Base-by-base conservation (phyloP, 2,329 filamentous ascomycete genomes). In the Pyrenophora teres region DNA sequence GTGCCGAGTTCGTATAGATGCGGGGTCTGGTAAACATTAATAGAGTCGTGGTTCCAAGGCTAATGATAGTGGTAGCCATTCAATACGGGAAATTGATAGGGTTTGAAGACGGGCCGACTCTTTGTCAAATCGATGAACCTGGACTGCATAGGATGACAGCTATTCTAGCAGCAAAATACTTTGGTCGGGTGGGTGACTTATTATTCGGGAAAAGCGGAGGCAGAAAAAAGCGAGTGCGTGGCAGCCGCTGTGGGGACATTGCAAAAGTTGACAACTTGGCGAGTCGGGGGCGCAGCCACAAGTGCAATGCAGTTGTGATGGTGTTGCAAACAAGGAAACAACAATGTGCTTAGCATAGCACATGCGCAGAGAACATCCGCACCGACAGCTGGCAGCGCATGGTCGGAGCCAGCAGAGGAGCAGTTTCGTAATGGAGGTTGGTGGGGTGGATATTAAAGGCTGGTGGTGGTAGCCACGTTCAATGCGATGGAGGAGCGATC, bases 291-390 rank as follows among this genome's bases (percentile, higher is more conserved):
- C 21, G 16, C 42, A 21, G 52, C 31, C n/a, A 36, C 19, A 60
- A 57, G 18, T 69, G 67, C 45, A 58, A 54, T 18, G 59, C 66
- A 6, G 67, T 69, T 43, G 60, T 65, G 45, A 64, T 67, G 12
- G 59, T 66, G 5, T 46, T 61, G 35, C 63, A 70, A 39, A 57
- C 35, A 62, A 57, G 35, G 63, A 69, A 39, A 19, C 31, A 3
- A 64, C 60, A 10, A 54, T 60, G 6, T 68, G 67, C 50, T 56
- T 61, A 37, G 62, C 62, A 12, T 15, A 15, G 15, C 15, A 15
- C 15, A 15, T 67, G 61, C 36, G 57, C 54, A 19, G 59, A 62
- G 36, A 65, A 54, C 40, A 9, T 30, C 9, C 46, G 64, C 15
- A 16, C 32, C 65, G 49, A 65, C 23, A 25, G 21, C 21, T 23